phyloP scores from a whole-genome alignment of 2,329 filamentous ascomycete genomes.

The Diplodia intermedia region DNA sequence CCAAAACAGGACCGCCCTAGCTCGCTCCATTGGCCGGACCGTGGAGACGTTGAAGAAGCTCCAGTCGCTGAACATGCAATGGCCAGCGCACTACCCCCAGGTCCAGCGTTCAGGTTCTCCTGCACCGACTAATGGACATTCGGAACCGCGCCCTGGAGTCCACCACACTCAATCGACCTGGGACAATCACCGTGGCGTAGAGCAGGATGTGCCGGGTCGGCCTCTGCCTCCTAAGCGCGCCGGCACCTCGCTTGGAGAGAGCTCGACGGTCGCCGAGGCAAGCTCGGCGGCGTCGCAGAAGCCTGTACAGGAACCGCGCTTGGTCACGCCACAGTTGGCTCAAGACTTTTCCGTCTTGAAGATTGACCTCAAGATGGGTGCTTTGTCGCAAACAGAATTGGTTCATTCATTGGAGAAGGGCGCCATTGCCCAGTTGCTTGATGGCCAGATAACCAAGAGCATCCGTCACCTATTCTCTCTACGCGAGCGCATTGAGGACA shows the following conservation, averaged over 20 bases:
- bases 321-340: conserved; percentile 90
- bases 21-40: conserved; percentile 83
- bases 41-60: conserved; percentile 83
- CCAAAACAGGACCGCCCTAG: conserved; percentile 85
- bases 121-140: conserved; percentile 43
- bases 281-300: conserved; percentile 73
- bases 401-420: conserved; percentile 94
- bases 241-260: conserved; percentile 71
- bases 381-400: conserved; percentile 84
- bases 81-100: conserved; percentile 95
- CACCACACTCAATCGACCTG: conserved; percentile 68
- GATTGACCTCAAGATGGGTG: conserved; percentile 88
- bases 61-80: conserved; percentile 86
- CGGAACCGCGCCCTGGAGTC: conserved; percentile 64
- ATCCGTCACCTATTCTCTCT: conserved; percentile 87
- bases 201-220: conserved; percentile 49
- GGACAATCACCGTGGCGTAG: conserved; percentile 55
- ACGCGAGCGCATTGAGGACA: conserved; percentile 94
- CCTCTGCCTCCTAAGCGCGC: conserved; percentile 69
- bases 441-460: conserved; percentile 93
- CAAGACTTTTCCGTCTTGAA: conserved; percentile 97
- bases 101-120: conserved; percentile 63
- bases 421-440: conserved; percentile 86
- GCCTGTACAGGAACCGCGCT: conserved; percentile 71
- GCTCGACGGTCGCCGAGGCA: conserved; percentile 68